Evolutionary conservation across 371 early-diverging fungal genomes (phyloP).

Genomic region (Smittium culicis): DNA sequence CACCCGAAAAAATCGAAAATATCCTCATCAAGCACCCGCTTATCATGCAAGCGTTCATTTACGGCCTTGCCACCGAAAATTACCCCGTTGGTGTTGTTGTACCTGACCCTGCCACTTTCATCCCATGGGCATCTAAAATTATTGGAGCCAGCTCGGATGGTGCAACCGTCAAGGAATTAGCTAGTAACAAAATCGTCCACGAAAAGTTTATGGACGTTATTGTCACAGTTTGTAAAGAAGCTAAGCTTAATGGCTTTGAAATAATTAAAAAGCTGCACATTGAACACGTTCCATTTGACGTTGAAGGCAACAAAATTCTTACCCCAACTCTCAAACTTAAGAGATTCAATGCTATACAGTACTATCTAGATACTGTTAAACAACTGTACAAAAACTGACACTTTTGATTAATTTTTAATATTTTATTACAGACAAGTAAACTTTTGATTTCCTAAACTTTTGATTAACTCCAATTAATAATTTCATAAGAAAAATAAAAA

Average conservation of each 20-base stretch:
- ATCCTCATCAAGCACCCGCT: constrained; percentile 50
- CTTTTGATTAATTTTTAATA: constrained; percentile 55
- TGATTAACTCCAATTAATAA: constrained; percentile 60
- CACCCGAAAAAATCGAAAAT: constrained; percentile 93
- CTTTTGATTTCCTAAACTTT: constrained; percentile 41
- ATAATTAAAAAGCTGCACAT: constrained; percentile 56
- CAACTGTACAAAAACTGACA: no score
- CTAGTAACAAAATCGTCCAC: constrained; percentile 40
- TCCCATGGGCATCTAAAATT: constrained; percentile 29
- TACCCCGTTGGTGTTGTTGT: constrained; percentile 71
- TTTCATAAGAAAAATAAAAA: no score
- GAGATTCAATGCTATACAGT: constrained; percentile 49
- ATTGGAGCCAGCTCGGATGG: constrained; percentile 15
- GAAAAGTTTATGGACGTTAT: constrained; percentile 47
- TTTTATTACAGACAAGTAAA: constrained; percentile 56
- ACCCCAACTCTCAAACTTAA: constrained; percentile 71
- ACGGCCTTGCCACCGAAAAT: constrained; percentile 72
- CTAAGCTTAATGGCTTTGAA: constrained; percentile 42
- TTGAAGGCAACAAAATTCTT: constrained; percentile 64
- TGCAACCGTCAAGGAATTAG: constrained; percentile 44
- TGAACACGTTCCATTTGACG: constrained; percentile 54
- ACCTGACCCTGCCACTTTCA: constrained; percentile 41
- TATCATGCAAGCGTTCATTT: constrained; percentile 65
- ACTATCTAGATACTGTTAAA: constrained; percentile 43
- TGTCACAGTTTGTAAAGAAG: constrained; percentile 38